A percentile compares a stretch with the other conserved stretches of the same genome.
Conservation (phyloP, 257 asterid genomes). For the Schizonepeta tenuifolia region DNA sequence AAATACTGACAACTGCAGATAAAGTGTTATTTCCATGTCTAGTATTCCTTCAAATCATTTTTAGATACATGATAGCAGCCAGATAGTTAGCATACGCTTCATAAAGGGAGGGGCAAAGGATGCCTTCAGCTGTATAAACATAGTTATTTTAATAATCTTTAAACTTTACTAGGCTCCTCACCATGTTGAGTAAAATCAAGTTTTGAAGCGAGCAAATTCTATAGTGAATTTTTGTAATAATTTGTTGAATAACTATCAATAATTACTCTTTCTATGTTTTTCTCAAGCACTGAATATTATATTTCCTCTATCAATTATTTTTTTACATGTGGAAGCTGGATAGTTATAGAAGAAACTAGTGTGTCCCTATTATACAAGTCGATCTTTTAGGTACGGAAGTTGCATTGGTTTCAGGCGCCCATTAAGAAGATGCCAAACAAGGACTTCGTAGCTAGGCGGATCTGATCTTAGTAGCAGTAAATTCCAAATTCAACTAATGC, state of each 20-base stretch:
- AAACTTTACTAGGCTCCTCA: background rate
- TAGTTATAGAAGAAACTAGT: constrained; percentile 1
- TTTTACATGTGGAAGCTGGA: background rate
- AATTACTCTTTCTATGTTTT: background rate
- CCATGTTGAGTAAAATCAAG: constrained; percentile 12
- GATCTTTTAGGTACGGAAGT: background rate
- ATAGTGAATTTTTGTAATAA: background rate
- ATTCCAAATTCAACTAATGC: background rate
- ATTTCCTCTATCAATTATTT: background rate
- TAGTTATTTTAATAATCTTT: background rate
- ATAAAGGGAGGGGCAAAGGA: background rate
- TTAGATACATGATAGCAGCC: background rate
- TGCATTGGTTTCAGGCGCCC: background rate
- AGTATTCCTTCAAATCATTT: no score
- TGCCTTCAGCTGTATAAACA: constrained; percentile 1
- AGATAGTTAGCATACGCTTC: background rate
- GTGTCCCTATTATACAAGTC: background rate
- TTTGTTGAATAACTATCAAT: background rate
- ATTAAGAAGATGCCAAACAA: background rate
- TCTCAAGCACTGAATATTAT: background rate
- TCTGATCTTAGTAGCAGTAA: background rate
- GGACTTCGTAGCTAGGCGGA: background rate
- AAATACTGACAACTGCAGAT: no score
- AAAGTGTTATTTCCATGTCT: no score
- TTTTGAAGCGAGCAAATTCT: background rate